Conservation (phyloP, 495 filamentous ascomycete species). For the Sabuloglossum arenarium region DNA sequence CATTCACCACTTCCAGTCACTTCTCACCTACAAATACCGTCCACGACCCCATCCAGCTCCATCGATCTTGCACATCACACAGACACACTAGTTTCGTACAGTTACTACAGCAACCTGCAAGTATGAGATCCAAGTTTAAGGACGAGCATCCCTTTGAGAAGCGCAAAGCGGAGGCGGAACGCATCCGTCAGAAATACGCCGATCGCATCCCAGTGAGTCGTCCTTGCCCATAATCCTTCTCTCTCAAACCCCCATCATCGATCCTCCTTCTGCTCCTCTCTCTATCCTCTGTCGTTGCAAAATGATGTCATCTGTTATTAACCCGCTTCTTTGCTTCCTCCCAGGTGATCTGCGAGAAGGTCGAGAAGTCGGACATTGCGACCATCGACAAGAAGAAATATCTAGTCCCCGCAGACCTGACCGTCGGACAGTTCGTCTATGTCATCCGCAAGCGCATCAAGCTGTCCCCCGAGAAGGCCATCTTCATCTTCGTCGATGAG, state of each 20-base stretch:
- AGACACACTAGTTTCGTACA: not conserved
- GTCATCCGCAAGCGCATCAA: slow-evolving; percentile 99
- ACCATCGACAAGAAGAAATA: slow-evolving; percentile 99
- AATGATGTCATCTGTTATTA: not conserved
- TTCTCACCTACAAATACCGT: not conserved
- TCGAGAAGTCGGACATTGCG: slow-evolving; percentile 96
- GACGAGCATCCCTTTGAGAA: slow-evolving; percentile 99
- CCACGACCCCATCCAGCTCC: not conserved
- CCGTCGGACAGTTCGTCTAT: slow-evolving; percentile 99
- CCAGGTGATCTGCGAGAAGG: slow-evolving; percentile 98
- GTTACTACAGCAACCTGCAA: slow-evolving; percentile 15
- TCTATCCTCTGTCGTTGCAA: not conserved
- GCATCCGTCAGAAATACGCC: slow-evolving; percentile 95
- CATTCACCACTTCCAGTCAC: not conserved
- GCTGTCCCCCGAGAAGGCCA: slow-evolving; percentile 97
- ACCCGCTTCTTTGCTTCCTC: slow-evolving; percentile 4
- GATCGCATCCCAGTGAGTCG: slow-evolving; percentile 82
- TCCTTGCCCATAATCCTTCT: not conserved
- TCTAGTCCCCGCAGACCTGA: slow-evolving; percentile 90
- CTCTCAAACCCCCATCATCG: not conserved
- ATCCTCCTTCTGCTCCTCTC: not conserved
- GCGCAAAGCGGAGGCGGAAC: slow-evolving; percentile 96
- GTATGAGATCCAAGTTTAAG: slow-evolving; percentile 97
- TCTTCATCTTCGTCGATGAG: slow-evolving; percentile 99
- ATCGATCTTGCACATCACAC: not conserved